Percentiles rank a stretch among this genome's conserved stretches.
Evolutionary conservation across 345 rosid genomes (phyloP).

Genomic region (Ceriops tagal): DNA sequence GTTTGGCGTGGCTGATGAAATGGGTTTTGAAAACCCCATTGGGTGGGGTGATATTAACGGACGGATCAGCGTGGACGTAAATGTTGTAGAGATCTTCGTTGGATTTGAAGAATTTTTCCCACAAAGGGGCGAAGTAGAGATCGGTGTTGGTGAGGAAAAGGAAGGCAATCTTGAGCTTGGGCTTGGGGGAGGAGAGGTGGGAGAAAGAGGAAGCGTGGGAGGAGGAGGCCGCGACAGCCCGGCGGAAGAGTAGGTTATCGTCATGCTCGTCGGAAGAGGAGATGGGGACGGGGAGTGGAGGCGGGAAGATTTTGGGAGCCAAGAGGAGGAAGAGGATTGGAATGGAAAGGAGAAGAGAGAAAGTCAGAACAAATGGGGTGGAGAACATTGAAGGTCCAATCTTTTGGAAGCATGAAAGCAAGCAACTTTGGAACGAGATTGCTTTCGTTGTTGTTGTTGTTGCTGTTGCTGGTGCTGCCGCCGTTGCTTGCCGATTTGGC

Average conservation of each 20-base stretch:
- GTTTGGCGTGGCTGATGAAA: conserved; percentile 57
- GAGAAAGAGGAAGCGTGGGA: conserved; percentile 24
- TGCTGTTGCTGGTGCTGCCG: too few species aligned
- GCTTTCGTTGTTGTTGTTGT: too few species aligned
- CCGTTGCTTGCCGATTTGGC: neutral
- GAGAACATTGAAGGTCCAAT: conserved; percentile 36
- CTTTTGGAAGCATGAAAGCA: too few species aligned
- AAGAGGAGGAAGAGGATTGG: conserved; percentile 32
- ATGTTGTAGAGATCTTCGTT: conserved; percentile 52
- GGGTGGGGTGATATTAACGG: conserved; percentile 50
- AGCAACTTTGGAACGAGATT: too few species aligned
- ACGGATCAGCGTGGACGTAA: conserved; percentile 88
- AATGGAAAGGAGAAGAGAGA: conserved; percentile 52
- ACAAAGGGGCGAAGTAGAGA: conserved; percentile 75
- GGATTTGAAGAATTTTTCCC: conserved; percentile 62
- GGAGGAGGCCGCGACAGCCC: conserved; percentile 38
- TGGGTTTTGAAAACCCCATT: conserved; percentile 40
- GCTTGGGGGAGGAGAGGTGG: conserved; percentile 54
- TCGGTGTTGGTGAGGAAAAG: conserved; percentile 90
- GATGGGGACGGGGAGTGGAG: conserved; percentile 35
- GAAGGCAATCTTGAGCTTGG: conserved; percentile 75
- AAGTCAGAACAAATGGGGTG: conserved; percentile 44
- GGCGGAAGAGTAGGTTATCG: conserved; percentile 63
- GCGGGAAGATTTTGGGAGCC: conserved; percentile 25
- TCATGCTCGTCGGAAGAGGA: conserved; percentile 67